Evolutionary conservation across 2,329 filamentous ascomycete genomes (phyloP), one percentile per base, ranked within the genome.

Genomic region (Epicoccum nigrum): DNA sequence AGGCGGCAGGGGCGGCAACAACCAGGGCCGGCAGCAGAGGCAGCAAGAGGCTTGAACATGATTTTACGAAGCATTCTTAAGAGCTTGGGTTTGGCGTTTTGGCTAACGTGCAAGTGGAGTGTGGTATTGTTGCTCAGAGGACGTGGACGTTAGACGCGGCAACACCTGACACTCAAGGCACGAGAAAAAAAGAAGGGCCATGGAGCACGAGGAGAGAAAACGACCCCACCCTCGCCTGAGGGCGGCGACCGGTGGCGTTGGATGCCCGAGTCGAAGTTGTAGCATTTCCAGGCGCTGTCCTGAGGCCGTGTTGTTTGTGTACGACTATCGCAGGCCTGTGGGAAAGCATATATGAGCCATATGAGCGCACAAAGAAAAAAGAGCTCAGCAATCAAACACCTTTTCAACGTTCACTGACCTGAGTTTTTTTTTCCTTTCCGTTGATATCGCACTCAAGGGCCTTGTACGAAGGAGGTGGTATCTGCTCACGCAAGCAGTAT

Each of bases 1-100:
- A n/a, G n/a, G n/a, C n/a, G n/a, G n/a, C n/a, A n/a, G n/a, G n/a
- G n/a, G n/a, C n/a, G n/a, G n/a, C 19, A 63, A 63, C 27, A 63
- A 64, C 45, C 63, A 65, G 57, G 69, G 69, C 13, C 61, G 69
- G 61, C 69, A 70, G 58, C 67, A 70, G 54, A 61, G 63, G 55
- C 47, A 61, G 39, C 65, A 68, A 48, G 67, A 70, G 42, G 67
- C 67, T 56, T 70, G 65, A 70, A 49, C 35, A 50, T 58, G 55
- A 55, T 45, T 48, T 48, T 51, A 45, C 46, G 51, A 58, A 23
- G 44, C 47, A 48, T 45, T 50, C 32, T 57, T 52, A 57, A 58
- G 51, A 57, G 56, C 45, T 51, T 56, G 58, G 58, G 53, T 49
- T 51, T 51, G 60, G 60, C 54, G 60, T 60, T 62, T 52, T 57